Percentiles rank a stretch among this genome's conserved stretches.
Conservation (phyloP, 208 protist genomes). For the Trypanosoma platydactyli region DNA sequence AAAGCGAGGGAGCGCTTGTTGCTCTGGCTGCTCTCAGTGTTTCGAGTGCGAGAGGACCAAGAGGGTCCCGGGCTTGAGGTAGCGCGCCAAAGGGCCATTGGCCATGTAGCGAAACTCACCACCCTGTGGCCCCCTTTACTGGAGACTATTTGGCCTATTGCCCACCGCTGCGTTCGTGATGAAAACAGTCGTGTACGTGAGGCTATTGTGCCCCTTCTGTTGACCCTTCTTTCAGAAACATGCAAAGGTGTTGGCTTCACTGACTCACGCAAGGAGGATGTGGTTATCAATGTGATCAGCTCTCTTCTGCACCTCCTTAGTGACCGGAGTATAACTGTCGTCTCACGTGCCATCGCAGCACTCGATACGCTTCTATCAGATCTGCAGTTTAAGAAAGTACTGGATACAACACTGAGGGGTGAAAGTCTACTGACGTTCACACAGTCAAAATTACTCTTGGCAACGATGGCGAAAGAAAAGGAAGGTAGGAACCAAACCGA, state of each 20-base stretch:
- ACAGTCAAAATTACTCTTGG: constrained; percentile 60
- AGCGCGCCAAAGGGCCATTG: constrained; percentile 50
- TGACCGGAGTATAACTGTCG: constrained; percentile 70
- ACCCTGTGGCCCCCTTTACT: constrained; percentile 54
- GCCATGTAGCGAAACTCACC: constrained; percentile 56
- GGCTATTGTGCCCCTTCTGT: constrained; percentile 70
- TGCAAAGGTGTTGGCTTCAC: constrained; percentile 1
- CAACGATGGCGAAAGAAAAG: constrained; percentile 34
- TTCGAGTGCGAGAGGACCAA: constrained; percentile 52
- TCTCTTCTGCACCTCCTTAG: constrained; percentile 69
- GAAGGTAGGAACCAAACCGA: constrained; percentile 40
- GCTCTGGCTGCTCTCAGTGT: constrained; percentile 66
- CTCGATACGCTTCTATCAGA: constrained; percentile 75
- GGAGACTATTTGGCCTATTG: constrained; percentile 69
- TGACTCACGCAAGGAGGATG: constrained; percentile 11
- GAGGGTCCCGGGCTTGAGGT: constrained; percentile 38
- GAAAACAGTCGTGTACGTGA: constrained; percentile 76
- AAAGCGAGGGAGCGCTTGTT: constrained; percentile 53
- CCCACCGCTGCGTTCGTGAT: constrained; percentile 61
- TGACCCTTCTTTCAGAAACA: constrained; percentile 47
- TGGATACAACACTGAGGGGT: constrained; percentile 36
- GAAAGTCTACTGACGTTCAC: constrained; percentile 54
- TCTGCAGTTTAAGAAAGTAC: constrained; percentile 28
- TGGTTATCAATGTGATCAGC: constrained; percentile 57
- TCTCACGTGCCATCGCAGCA: constrained; percentile 62